Conservation (phyloP, 2,329 filamentous ascomycete genomes). For the Fusarium sp. region DNA sequence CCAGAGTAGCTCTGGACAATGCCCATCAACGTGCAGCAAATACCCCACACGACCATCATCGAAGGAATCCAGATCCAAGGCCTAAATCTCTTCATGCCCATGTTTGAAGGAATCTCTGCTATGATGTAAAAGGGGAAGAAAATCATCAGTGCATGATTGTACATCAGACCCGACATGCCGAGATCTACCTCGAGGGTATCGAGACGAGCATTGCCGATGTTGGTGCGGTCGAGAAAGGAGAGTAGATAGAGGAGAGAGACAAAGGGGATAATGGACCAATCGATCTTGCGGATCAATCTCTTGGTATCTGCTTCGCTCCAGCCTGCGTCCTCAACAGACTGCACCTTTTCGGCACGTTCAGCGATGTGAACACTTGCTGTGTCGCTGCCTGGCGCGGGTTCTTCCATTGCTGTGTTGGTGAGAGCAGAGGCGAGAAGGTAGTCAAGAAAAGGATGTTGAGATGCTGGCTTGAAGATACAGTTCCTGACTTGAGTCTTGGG, state of each 20-base stretch:
- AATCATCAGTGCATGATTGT: conserved; percentile 39
- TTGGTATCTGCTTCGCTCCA: conserved; percentile 1
- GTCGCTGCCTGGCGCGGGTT: background rate
- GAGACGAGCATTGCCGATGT: conserved; percentile 6
- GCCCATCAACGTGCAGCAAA: conserved; percentile 57
- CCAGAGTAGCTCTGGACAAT: conserved; percentile 57
- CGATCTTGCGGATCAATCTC: conserved; percentile 1
- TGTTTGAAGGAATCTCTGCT: conserved; percentile 62
- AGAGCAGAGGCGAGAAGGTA: no score
- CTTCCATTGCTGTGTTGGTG: no score
- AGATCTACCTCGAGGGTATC: conserved; percentile 5
- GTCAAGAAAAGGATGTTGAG: no score
- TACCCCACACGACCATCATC: conserved; percentile 62
- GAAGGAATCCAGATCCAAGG: conserved; percentile 60
- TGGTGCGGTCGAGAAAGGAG: conserved; percentile 2
- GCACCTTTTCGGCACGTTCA: background rate
- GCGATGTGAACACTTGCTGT: background rate
- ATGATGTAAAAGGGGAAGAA: conserved; percentile 62
- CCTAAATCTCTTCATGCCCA: conserved; percentile 61
- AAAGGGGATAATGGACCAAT: conserved; percentile 1
- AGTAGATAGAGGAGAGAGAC: conserved; percentile 5
- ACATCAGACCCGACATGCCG: background rate
- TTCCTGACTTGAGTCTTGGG: no score
- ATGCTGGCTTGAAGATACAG: no score
- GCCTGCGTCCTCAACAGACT: background rate